Base-by-base conservation (phyloP, 2,329 filamentous ascomycete species). In the Hypoxylon sp. region DNA sequence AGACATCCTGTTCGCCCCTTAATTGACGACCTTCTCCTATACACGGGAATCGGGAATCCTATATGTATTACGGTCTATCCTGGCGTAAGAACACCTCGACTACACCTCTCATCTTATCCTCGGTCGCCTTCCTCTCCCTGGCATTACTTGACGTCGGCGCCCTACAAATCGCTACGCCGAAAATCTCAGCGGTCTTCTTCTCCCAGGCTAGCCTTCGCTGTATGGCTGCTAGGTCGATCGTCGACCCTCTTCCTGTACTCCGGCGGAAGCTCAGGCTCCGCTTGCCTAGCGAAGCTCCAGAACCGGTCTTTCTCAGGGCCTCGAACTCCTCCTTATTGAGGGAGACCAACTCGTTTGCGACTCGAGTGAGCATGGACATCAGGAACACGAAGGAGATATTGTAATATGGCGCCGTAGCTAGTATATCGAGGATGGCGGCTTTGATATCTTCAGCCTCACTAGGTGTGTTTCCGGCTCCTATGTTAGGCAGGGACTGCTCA, bases 331-430 rank as follows among this genome's bases (percentile, higher is more conserved):
- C 74, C 16, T 78, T 78, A 11, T 72, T 78, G 1, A 84, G 70
- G 23, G 71, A 84, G 41, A 74, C 76, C 5, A 88, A 77, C 58
- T 88, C 86, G 0, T 80, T 76, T 1, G 83, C 80, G 1, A 87
- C 79, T 3, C 83, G 82, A 1, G 83, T 80, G 0, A 97, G 83
- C 79, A 94, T 94, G 7, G 92, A 89, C 0, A 91, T 93, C 14
- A 97, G 81, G 69, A 97, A 94, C 1, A 97, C 91, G 74, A 97
- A 97, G 0, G 91, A 91, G 59, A 97, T 94, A 75, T 93, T 96
- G 79, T 97, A 91, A 52, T 90, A 90, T 0, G 93, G 91, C 0
- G 88, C 85, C 1, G 86, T 82, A 0, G 90, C 86, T 1, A 97
- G 84, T 1, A 90, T 85, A 70, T 97, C 94, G 4, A 97, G 86